Evolutionary conservation across 176 grass and related monocot species (phyloP), one percentile per base, ranked within the genome.

Genomic region (Oryza rufipogon): DNA sequence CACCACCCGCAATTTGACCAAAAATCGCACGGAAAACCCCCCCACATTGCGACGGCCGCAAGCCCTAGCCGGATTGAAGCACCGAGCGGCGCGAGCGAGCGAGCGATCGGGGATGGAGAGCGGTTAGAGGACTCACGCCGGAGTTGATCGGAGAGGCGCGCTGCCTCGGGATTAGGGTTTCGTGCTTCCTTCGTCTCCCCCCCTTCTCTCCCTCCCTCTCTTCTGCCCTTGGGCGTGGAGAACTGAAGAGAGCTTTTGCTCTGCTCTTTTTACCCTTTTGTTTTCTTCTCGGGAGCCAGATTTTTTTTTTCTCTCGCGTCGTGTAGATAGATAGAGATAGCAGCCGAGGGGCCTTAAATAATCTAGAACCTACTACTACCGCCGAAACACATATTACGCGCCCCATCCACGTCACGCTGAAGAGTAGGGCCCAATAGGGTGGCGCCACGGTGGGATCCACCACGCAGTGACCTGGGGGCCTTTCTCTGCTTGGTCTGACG

Each of bases 21-120:
- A 73, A 73, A 74, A 1, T 67, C 60, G 3, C 6, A 45, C 1
- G 5, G 41, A 5, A 41, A 78, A 60, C 3, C 30, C 33, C 58
- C 44, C 68, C 74, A 23, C 88, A 90, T 90, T 86, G 79, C 74
- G 73, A 8, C 48, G 48, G 64, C 47, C 58, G 45, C 61, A 90
- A 83, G 74, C 79, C 80, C 79, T 86, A 83, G 74, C 8, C 19
- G 44, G 33, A 84, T 61, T 64, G 81, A 48, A 83, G 70, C 69
- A 22, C 16, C 71, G 13, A 46, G 58, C 20, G 68, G 66, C 60
- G 30, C 30, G 30, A 32, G 17, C 12, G 25, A 23, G 45, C 11
- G 2, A 0, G 44, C 78, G 88, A 86, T 86, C 73, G 80, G 88
- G n/a, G 80, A 79, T 47, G 75, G 74, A 74, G 60, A 69, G 80